Base-by-base conservation (phyloP, 1,139 yeast genomes). In the Kodamaea anthophila region DNA sequence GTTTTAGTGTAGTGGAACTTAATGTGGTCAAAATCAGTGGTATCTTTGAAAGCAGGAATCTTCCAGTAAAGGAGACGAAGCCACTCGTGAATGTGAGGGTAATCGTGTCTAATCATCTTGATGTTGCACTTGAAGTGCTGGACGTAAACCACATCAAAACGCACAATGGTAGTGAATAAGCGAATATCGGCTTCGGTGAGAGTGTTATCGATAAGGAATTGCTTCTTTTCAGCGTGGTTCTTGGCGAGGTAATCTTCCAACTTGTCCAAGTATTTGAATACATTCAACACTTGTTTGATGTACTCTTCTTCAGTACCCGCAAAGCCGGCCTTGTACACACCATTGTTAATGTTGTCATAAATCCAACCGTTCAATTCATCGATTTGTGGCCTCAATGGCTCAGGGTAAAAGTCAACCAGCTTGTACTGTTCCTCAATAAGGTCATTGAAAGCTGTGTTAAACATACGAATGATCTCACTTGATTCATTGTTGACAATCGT, bases 101-200 rank as follows among this genome's bases (percentile, higher is more conserved):
- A 91, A 40, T 86, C 84, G 40, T 65, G 66, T 49, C 96, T 75
- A 47, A 91, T 83, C 69, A 78, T 82, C 30, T 78, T 77, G 40
- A 86, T 58, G 55, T 91, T 91, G 58, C 96, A 85, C 62, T 91
- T 91, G 73, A 91, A 91, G 55, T 87, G 96, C 56, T 87, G 95
- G 33, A 81, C 88, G 51, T 88, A 88, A 18, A 85, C 94, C 2
- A 93, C 83, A 53, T 88, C 96, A 48, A 88, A 88, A 44, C 97
- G 73, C 27, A 84, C 65, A 38, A 88, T 79, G 7, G 96, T 64
- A 19, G 93, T 77, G 60, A 60, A 91, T 36, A 91, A 70, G 43
- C 97, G 70, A 33, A 91, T 65, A 53, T 91, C 98, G 10, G 94
- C 94, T 58, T 88, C 96, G 3, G 96, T 87, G 36, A 91, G 59